phyloP scores from a whole-genome alignment of 2,329 filamentous ascomycete genomes.

The Lachnellula cervina region DNA sequence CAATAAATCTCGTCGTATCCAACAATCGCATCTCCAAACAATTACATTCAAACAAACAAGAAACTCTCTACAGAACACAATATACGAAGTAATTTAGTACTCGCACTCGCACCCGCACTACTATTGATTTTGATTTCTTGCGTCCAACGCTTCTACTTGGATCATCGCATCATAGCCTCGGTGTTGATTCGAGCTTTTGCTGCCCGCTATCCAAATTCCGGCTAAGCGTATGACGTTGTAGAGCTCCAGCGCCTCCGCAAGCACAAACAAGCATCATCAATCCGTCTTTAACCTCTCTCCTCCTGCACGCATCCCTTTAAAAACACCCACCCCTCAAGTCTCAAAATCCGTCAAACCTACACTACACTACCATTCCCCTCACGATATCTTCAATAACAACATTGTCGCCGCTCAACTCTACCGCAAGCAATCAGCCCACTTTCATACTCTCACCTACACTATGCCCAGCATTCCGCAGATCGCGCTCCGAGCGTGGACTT shows the following conservation, averaged over 20 bases:
- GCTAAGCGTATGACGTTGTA: not conserved
- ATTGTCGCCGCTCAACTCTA: not conserved
- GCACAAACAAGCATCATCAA: not conserved
- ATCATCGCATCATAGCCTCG: not conserved
- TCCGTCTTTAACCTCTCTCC: not conserved
- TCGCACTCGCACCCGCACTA: too few species aligned
- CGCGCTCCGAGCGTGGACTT: constrained; percentile 21
- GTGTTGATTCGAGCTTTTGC: not conserved
- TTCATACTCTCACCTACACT: not conserved
- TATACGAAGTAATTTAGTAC: too few species aligned
- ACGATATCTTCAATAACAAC: not conserved
- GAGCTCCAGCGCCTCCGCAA: not conserved
- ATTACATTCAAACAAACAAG: not conserved
- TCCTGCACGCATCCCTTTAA: not conserved
- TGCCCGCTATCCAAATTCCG: not conserved
- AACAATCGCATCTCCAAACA: not conserved
- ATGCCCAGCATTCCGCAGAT: constrained; percentile 23
- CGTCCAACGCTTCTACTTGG: not conserved
- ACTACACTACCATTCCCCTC: too few species aligned
- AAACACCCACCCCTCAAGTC: not conserved
- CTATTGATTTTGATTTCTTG: not conserved
- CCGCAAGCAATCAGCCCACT: not conserved
- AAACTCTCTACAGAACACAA: not conserved
- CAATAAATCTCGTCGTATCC: not conserved
- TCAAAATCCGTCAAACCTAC: not conserved